Evolutionary conservation across 2,329 filamentous ascomycete genomes (phyloP), one percentile per base, ranked within the genome.

Genomic region (Stemphylium vesicarium): DNA sequence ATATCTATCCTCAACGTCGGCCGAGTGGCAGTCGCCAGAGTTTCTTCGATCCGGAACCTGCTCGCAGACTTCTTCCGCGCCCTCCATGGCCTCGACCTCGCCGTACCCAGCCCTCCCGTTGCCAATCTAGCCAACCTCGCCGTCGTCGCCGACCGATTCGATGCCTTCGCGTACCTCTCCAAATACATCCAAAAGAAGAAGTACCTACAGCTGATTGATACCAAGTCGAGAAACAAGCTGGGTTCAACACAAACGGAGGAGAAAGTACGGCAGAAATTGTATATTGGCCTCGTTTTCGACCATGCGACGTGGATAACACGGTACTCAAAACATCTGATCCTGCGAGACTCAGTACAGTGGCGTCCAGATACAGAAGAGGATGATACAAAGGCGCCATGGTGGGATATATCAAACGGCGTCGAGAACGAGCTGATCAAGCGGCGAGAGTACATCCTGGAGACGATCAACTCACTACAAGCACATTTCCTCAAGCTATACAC

Each of bases 81-180:
- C 15, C 77, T 91, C 15, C 89, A 92, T 69, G 81, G 81, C 18
- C 76, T 77, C 42, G 81, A 84, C 33, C 73, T 79, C 33, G 75
- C 60, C 9, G 74, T 70, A 4, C 46, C 72, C 2, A 73, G 69
- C 1, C 78, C 82, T 16, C 83, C 82, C 13, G 81, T 90, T 60
- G 76, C 83, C 6, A 88, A 88, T 60, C 79, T 90, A 10, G 84
- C 86, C 12, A 88, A 88, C 1, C 77, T 92, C 36, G 85, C 88
- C 36, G 82, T 91, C 46, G 82, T 91, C 51, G 88, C 89, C 9
- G 90, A 92, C 72, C 84, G 88, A 39, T 92, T 91, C 73, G 87
- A 89, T 75, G 88, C 87, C 56, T 75, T 85, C 2, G 71, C 79
- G 2, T 71, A 79, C 10, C 80, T 91, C 1, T 79, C 83, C 8